phyloP scores from a whole-genome alignment of 2,329 filamentous ascomycete genomes.

The Colletotrichum salicis region DNA sequence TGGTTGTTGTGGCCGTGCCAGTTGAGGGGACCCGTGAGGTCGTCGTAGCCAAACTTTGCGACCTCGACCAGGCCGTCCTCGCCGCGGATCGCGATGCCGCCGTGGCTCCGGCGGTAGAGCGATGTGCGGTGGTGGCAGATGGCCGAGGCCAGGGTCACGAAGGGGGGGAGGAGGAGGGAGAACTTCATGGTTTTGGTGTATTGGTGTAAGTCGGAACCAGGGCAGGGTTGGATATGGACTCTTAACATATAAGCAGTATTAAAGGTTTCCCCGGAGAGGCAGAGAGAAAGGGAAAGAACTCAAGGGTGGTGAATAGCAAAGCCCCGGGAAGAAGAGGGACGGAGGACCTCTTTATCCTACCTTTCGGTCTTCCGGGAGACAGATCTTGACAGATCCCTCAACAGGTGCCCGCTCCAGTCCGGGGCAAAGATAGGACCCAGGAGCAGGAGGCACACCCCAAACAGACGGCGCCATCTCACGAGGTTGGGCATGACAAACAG shows the following conservation, averaged over 20 bases:
- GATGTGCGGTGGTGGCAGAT: conserved; percentile 50
- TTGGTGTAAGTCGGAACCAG: not conserved
- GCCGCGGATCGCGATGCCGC: conserved; percentile 1
- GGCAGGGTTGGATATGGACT: not conserved
- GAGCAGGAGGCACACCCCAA: not conserved
- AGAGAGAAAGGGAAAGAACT: not conserved
- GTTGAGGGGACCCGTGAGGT: conserved; percentile 59
- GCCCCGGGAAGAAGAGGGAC: not conserved
- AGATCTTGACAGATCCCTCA: not conserved
- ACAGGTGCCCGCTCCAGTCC: not conserved
- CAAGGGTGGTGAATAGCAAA: not conserved
- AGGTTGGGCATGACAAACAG: conserved; percentile 13
- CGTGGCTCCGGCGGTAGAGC: conserved; percentile 41
- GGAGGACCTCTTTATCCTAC: conserved; percentile 20
- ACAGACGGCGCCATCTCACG: conserved; percentile 13
- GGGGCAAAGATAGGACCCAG: not conserved
- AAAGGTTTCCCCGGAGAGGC: not conserved
- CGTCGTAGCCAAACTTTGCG: conserved; percentile 54
- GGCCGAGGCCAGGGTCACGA: conserved; percentile 39
- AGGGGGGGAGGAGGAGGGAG: conserved; percentile 34
- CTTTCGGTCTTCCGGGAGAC: not conserved
- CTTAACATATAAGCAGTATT: not conserved
- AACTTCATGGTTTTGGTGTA: conserved; percentile 37
- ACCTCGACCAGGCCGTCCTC: conserved; percentile 44
- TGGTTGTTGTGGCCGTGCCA: conserved; percentile 58